Evolutionary conservation across 1,139 yeast genomes (phyloP).

Genomic region (Blastobotrys arbuscula): DNA sequence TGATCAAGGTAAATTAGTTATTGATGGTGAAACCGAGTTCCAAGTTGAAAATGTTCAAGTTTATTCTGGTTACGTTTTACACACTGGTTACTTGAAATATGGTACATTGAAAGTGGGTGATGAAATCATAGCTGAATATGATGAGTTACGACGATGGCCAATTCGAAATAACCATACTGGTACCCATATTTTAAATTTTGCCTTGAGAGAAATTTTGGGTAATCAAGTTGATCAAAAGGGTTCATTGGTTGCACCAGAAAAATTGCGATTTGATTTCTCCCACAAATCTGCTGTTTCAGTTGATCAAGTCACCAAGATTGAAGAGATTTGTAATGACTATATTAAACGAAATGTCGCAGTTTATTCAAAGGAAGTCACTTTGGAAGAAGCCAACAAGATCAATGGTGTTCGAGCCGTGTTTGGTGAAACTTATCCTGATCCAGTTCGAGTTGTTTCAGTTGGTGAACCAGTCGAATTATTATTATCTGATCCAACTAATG

Average conservation of each 20-base stretch:
- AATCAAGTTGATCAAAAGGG: conserved; percentile 93
- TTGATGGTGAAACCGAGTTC: conserved; percentile 84
- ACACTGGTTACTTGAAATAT: conserved; percentile 79
- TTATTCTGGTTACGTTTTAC: conserved; percentile 92
- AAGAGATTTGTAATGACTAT: conserved; percentile 63
- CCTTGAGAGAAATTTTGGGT: conserved; percentile 80
- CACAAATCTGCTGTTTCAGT: conserved; percentile 74
- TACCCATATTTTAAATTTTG: conserved; percentile 89
- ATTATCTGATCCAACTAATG: conserved; percentile 59
- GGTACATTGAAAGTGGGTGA: conserved; percentile 67
- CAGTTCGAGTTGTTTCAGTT: conserved; percentile 94
- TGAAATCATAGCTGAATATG: conserved; percentile 76
- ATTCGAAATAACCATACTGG: conserved; percentile 97
- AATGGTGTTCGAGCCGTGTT: conserved; percentile 93
- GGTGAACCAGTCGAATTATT: conserved; percentile 87
- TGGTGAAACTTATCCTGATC: conserved; percentile 98
- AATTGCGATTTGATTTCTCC: conserved; percentile 91
- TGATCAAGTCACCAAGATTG: conserved; percentile 69
- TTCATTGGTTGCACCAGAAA: conserved; percentile 91
- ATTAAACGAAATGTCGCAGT: conserved; percentile 68
- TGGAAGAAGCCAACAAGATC: conserved; percentile 66
- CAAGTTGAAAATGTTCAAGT: conserved; percentile 85
- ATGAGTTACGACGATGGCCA: conserved; percentile 94
- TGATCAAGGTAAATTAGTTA: conserved; percentile 88
- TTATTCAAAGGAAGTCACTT: conserved; percentile 74